phyloP scores from a whole-genome alignment of 2,329 filamentous ascomycete species.

The Penicillium janthinellum region DNA sequence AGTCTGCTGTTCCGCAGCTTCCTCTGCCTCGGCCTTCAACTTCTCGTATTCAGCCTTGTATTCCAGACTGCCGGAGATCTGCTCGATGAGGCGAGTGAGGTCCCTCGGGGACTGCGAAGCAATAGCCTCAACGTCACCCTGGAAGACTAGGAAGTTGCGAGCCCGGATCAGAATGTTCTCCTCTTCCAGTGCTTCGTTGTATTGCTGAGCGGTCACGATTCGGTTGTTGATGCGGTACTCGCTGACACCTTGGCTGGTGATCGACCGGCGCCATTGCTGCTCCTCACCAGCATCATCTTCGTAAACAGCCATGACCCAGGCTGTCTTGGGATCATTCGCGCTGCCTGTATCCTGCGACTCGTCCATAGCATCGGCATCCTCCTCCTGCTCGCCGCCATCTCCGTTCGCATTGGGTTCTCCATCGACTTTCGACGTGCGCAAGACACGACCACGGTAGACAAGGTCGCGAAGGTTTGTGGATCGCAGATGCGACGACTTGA shows the following conservation, averaged over 20 bases:
- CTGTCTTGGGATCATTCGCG: conserved; percentile 80
- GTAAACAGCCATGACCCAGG: conserved; percentile 99
- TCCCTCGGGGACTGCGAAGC: conserved; percentile 94
- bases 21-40: conserved; percentile 82
- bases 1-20: conserved; percentile 83
- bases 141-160: conserved; percentile 96
- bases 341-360: conserved; percentile 61
- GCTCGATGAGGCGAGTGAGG: conserved; percentile 89
- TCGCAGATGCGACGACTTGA: conserved; percentile 96
- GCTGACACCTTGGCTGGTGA: conserved; percentile 83
- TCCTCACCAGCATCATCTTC: conserved; percentile 95
- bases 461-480: conserved; percentile 92
- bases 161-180: conserved; percentile 99
- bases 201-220: conserved; percentile 82
- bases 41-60: conserved; percentile 92
- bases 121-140: conserved; percentile 96
- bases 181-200: conserved; percentile 86
- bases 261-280: conserved; percentile 93
- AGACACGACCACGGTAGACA: conserved; percentile 90
- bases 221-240: conserved; percentile 97
- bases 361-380: conserved; percentile 58
- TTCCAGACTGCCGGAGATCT: conserved; percentile 94
- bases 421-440: conserved; percentile 90
- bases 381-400: conserved; percentile 63
- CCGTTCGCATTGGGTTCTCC: conserved; percentile 67